A percentile compares a stretch with the other conserved stretches of the same genome.
These are phyloP conservation scores for Osmanthus fragrans DNA, from an alignment of 257 asterid genomes.

Conservation along the genomic window DNA sequence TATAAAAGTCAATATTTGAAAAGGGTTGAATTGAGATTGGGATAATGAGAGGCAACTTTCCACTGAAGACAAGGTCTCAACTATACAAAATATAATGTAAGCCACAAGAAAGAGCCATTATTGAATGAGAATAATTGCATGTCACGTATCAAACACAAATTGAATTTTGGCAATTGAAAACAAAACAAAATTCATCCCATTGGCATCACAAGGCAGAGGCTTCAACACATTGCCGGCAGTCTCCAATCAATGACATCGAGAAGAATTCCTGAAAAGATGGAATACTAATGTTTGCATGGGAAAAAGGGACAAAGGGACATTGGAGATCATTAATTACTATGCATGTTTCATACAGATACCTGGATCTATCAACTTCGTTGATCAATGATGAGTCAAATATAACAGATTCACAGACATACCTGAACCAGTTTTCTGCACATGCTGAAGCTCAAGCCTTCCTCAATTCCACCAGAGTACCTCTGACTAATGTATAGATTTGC, in stretches of 20 bases:
- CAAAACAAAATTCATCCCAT: not conserved
- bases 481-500: constrained; percentile 29
- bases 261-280: not conserved
- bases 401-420: constrained; percentile 40
- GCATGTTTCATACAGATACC: not conserved
- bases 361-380: not conserved
- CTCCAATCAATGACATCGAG: not conserved
- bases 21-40: not conserved
- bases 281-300: not conserved
- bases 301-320: not conserved
- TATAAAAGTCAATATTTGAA: not conserved
- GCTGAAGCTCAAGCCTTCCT: constrained; percentile 78
- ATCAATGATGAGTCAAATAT: constrained; percentile 11
- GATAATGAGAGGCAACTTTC: not conserved
- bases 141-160: not conserved
- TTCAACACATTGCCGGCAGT: not conserved
- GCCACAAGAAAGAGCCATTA: not conserved
- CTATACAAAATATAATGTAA: not conserved
- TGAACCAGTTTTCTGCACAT: constrained; percentile 86
- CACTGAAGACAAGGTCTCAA: not conserved
- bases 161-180: not conserved
- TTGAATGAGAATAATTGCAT: not conserved
- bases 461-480: constrained; percentile 42
- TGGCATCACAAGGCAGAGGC: not conserved
- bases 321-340: not conserved